Base-by-base conservation (phyloP, 202 grass and related monocot genomes). In the Alloteropsis angusta region DNA sequence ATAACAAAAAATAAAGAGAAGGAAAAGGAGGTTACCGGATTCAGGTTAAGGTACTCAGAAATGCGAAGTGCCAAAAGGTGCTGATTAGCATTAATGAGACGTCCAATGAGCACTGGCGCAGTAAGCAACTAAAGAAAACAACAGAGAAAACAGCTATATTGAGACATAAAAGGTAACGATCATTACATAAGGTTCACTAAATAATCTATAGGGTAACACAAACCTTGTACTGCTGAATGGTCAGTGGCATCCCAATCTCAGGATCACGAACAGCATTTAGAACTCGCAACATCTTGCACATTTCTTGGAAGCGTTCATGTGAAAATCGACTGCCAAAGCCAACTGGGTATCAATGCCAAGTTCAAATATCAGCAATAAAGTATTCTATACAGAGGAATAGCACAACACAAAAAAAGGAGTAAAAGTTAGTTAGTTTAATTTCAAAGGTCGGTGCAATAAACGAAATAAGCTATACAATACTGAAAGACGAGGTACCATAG, bases 281-380 rank as follows among this genome's bases (percentile, higher is more conserved):
- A 76, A 98, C 95, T n/a, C 95, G 77, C 60, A 98, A 62, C 19
- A 65, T 90, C 81, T 98, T 98, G 85, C 95, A 98, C 89, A 87
- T 95, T 83, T 98, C 95, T 92, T 93, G 92, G 66, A 98, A 91
- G 35, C 82, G 89, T 74, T 94, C 95, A 68, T 87, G 87, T 50
- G 90, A 62, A 89, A 94, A 95, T 74, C 85, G 92, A 88, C 95
- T 98, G 95, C 89, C 92, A 98, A 98, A 95, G 83, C 85, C 92
- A 95, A 98, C 92, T 93, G 89, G 89, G 91, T 93, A 93, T 98
- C 87, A 98, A 92, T 98, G 61, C 62, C 71, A 90, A 84, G 85
- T 90, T 88, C 41, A 80, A 82, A 89, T 70, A 92, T 90, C 86
- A 97, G 84, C 82, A 91, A 85, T 69, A 85, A 90, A 80, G 30